Percentiles rank a stretch among this genome's conserved stretches.
phyloP scores from a whole-genome alignment of 352 stramenopile genomes.

The Globisporangium carolinianum region DNA sequence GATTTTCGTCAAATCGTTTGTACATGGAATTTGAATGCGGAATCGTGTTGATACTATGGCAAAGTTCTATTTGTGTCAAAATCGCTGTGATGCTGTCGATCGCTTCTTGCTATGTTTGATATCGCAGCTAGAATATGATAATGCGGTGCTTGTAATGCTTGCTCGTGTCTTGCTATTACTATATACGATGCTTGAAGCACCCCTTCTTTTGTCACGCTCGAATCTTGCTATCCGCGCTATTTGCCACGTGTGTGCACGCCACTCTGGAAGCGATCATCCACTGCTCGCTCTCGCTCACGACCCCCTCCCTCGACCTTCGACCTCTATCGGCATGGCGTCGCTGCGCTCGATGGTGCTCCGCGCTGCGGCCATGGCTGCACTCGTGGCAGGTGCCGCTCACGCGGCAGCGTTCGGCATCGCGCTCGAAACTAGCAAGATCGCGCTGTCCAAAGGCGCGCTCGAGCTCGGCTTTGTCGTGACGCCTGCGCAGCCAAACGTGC shows the following conservation, averaged over 20 bases:
- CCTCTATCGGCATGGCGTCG: slow-evolving; percentile 5
- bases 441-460: slow-evolving; percentile 30
- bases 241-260: too few relatives aligned
- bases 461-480: slow-evolving; percentile 48
- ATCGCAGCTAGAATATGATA: too few relatives aligned
- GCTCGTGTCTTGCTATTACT: too few relatives aligned
- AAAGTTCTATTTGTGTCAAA: too few relatives aligned
- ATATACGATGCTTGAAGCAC: too few relatives aligned
- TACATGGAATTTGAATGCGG: neutral
- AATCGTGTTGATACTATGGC: too few relatives aligned
- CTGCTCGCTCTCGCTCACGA: neutral
- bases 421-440: slow-evolving; percentile 36
- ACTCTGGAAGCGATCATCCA: too few relatives aligned
- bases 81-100: too few relatives aligned
- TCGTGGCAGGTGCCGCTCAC: slow-evolving; percentile 11
- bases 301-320: neutral
- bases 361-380: slow-evolving; percentile 12
- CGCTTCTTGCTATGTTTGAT: too few relatives aligned
- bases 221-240: too few relatives aligned
- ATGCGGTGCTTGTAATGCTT: too few relatives aligned
- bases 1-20: neutral
- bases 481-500: slow-evolving; percentile 44
- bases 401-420: slow-evolving; percentile 35
- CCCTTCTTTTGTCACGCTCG: too few relatives aligned
- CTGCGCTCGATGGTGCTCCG: slow-evolving; percentile 13